Conservation (phyloP, 1,284 basidiomycete genomes). For the Naganishia albida region DNA sequence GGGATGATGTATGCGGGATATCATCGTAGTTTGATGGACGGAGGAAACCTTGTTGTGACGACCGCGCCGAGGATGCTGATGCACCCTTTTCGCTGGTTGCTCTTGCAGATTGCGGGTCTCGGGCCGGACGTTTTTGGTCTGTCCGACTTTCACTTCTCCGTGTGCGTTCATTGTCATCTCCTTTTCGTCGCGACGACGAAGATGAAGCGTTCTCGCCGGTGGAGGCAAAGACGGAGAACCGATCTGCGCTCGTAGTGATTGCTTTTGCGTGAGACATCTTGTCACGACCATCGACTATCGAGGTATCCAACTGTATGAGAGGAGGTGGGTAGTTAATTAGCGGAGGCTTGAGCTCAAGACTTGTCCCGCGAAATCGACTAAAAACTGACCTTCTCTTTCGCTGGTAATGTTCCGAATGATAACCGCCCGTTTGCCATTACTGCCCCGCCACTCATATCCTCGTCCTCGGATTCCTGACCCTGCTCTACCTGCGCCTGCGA, state of each 20-base stretch:
- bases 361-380: neutral
- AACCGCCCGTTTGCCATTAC: slow-evolving; percentile 12
- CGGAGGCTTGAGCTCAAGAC: neutral
- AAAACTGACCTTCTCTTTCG: slow-evolving; percentile 12
- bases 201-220: neutral
- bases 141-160: neutral
- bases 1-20: neutral
- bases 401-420: slow-evolving; percentile 14
- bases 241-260: slow-evolving; percentile 4
- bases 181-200: slow-evolving; percentile 6
- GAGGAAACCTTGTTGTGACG: slow-evolving; percentile 9
- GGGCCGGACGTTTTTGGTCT: neutral
- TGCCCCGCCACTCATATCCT: neutral
- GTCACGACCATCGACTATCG: slow-evolving; percentile 15
- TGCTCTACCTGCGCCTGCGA: neutral
- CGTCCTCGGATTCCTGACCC: neutral
- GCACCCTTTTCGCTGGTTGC: neutral
- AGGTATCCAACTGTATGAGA: slow-evolving; percentile 5
- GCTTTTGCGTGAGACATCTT: slow-evolving; percentile 22
- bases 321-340: neutral
- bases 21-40: neutral
- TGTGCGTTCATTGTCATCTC: neutral
- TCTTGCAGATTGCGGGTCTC: neutral
- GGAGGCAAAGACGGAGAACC: slow-evolving; percentile 16
- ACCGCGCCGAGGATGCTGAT: neutral